Evolutionary conservation across 2,329 filamentous ascomycete genomes (phyloP).

Genomic region (Coniella lustricola): DNA sequence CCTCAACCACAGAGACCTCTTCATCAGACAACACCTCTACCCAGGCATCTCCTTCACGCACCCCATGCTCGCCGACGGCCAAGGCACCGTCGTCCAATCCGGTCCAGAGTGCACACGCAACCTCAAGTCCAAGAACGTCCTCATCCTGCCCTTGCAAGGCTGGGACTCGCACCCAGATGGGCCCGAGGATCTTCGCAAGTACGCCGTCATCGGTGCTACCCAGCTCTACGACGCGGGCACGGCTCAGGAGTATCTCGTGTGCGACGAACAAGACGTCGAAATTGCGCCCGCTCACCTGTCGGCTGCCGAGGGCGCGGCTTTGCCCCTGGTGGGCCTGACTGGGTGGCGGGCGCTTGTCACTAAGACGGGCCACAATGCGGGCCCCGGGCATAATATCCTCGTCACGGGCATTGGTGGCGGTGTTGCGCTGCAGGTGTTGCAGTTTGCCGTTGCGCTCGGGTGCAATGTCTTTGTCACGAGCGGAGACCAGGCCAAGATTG

Average conservation of each 20-base stretch:
- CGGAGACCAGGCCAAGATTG: constrained; percentile 67
- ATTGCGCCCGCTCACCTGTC: constrained; percentile 65
- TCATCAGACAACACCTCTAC: constrained; percentile 88
- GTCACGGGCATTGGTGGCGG: constrained; percentile 91
- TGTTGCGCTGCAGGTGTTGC: constrained; percentile 73
- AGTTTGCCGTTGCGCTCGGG: constrained; percentile 70
- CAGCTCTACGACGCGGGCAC: constrained; percentile 60
- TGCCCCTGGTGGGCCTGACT: constrained; percentile 80
- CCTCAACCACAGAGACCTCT: constrained; percentile 92
- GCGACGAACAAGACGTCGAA: constrained; percentile 69
- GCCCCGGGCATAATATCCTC: constrained; percentile 65
- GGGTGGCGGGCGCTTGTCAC: constrained; percentile 79
- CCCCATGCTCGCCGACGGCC: constrained; percentile 77
- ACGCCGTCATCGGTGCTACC: constrained; percentile 64
- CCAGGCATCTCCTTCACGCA: constrained; percentile 73
- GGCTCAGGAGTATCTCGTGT: constrained; percentile 62
- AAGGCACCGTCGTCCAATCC: constrained; percentile 61
- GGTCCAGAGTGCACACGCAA: constrained; percentile 36
- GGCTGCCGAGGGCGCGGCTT: constrained; percentile 68
- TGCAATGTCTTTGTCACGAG: constrained; percentile 78
- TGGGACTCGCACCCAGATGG: constrained; percentile 68
- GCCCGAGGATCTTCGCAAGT: constrained; percentile 57
- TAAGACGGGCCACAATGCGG: constrained; percentile 59
- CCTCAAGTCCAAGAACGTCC: constrained; percentile 33
- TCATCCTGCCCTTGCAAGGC: constrained; percentile 71